Conservation (phyloP, 2,329 filamentous ascomycete genomes). For the Cercospora janseana region DNA sequence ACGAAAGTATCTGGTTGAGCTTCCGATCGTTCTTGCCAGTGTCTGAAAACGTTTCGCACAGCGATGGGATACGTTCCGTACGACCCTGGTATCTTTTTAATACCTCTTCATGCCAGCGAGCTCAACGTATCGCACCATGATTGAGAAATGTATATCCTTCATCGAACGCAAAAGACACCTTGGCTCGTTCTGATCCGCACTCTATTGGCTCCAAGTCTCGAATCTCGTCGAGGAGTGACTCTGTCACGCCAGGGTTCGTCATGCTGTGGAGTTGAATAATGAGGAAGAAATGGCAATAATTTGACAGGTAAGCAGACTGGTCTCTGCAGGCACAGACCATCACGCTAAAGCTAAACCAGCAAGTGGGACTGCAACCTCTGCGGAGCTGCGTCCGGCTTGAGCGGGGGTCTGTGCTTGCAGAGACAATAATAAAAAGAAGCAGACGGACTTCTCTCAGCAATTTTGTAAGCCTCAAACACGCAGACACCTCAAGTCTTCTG, state of each 20-base stretch:
- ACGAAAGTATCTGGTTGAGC: conserved; percentile 71
- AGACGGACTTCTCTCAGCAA: too few relatives aligned
- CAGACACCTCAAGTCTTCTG: too few relatives aligned
- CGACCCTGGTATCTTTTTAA: conserved; percentile 55
- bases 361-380: too few relatives aligned
- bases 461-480: too few relatives aligned
- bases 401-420: too few relatives aligned
- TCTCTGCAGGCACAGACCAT: too few relatives aligned
- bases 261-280: background rate
- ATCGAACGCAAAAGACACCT: conserved; percentile 3
- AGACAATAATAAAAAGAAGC: background rate
- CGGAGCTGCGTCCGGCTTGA: too few relatives aligned
- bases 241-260: background rate
- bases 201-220: background rate
- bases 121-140: conserved; percentile 1
- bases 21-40: conserved; percentile 66
- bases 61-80: conserved; percentile 71
- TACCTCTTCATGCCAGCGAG: background rate
- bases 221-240: background rate
- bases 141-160: conserved; percentile 8
- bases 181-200: conserved; percentile 6
- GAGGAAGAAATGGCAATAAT: too few relatives aligned
- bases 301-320: too few relatives aligned
- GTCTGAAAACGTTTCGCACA: conserved; percentile 62
- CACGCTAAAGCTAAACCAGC: too few relatives aligned